Evolutionary conservation across 805 yeast genomes (phyloP).

Genomic region (Tetrapisispora namnaoensis): DNA sequence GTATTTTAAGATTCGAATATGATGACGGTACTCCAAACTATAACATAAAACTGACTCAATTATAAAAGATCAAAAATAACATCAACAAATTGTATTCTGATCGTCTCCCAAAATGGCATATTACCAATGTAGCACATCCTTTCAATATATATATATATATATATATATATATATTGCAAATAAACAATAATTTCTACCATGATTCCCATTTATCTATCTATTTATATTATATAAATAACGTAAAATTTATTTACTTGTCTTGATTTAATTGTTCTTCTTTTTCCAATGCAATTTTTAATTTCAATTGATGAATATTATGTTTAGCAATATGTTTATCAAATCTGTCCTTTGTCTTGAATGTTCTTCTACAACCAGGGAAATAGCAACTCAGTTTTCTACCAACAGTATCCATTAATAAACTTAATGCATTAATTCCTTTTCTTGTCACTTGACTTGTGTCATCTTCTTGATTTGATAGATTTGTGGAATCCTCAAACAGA

Average conservation of each 20-base stretch:
- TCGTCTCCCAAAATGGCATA: neutral
- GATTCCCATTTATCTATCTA: too few species aligned
- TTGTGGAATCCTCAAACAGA: neutral
- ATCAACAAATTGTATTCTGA: neutral
- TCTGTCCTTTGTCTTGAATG: slow-evolving; percentile 36
- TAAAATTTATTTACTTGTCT: neutral
- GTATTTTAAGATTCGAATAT: slow-evolving; percentile 58
- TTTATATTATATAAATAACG: too few species aligned
- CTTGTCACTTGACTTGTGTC: neutral
- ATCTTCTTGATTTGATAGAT: neutral
- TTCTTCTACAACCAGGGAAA: slow-evolving; percentile 41
- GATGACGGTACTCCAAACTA: slow-evolving; percentile 34
- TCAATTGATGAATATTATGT: slow-evolving; percentile 28
- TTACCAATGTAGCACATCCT: neutral
- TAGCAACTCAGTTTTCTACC: slow-evolving; percentile 39
- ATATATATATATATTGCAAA: neutral
- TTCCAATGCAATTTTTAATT: slow-evolving; percentile 20
- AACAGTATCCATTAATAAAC: slow-evolving; percentile 27
- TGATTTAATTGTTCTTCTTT: neutral
- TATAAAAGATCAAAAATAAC: slow-evolving; percentile 17
- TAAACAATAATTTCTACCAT: too few species aligned
- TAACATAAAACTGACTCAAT: slow-evolving; percentile 41
- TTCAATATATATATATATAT: neutral
- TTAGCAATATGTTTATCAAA: slow-evolving; percentile 26
- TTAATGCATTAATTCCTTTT: slow-evolving; percentile 14